Evolutionary conservation across 257 asterid genomes (phyloP), one percentile per base, ranked within the genome.

Genomic region (Ophiorrhiza pumila): DNA sequence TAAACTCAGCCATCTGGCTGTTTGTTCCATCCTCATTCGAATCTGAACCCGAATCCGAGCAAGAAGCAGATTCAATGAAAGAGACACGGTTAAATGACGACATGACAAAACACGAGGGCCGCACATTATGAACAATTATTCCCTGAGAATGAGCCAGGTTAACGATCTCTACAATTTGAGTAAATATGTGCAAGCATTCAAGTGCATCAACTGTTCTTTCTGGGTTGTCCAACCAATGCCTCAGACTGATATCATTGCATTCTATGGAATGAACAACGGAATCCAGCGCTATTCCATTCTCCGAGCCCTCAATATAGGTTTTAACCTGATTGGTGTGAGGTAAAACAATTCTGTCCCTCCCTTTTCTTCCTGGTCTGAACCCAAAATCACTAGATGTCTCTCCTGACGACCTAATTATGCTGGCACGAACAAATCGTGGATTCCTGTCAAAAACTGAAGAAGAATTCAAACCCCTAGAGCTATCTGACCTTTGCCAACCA

Each of bases 61-160:
- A 87, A 55, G 99, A 90, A 14, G 89, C 94, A 22, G 97, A 92
- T 71, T 92, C 98, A 37, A 95, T 86, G 73, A 95, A 92, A 4
- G 98, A 86, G 39, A 95, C 91, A 11, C 91, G 90, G 29, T 90
- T 89, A 37, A 79, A 82, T 0, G 97, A 89, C 59, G 97, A 95
- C 93, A 95, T 87, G 71, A 90, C 78, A 58, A 95, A 95, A 81
- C 97, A 95, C 1, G 99, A 95, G 5, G 99, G 99, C 25, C 97
- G 76, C 32, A 92, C 90, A 83, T 90, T 90, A 75, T 92, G 92
- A 27, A 92, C 85, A 46, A 87, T 87, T 71, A 92, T 84, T 60
- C 98, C 97, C 80, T 92, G 94, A 13, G 93, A 86, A 77, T 92
- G 98, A 62, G 96, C 95, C 55, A 87, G 74, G 82, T 87, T 85